Evolutionary conservation across 2,329 filamentous ascomycete species (phyloP).

Genomic region (Coniochaeta sp.): DNA sequence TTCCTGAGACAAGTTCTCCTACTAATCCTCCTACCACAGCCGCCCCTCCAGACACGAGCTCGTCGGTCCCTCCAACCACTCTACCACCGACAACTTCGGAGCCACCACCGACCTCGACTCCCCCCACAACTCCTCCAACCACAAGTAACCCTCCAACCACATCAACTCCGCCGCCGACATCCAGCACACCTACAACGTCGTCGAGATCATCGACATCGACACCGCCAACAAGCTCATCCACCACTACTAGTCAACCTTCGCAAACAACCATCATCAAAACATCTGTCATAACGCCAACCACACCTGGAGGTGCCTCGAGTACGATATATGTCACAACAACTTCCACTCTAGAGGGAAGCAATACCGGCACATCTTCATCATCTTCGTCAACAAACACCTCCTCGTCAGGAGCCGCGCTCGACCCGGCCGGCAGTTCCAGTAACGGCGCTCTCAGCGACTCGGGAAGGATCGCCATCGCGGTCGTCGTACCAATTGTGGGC

Average conservation of each 20-base stretch:
- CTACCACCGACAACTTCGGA: slow-evolving; percentile 11
- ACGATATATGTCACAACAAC: slow-evolving; percentile 12
- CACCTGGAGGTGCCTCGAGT: slow-evolving; percentile 3
- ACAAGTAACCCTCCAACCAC: slow-evolving; percentile 7
- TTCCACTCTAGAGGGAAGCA: slow-evolving; percentile 9
- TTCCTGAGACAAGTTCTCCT: slow-evolving; percentile 3
- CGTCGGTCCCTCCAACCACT: background rate
- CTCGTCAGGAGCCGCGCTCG: slow-evolving; percentile 17
- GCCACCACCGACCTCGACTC: slow-evolving; percentile 3
- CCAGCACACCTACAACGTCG: slow-evolving; percentile 2
- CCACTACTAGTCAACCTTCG: background rate
- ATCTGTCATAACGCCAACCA: background rate
- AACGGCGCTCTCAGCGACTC: slow-evolving; percentile 46
- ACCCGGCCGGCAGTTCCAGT: slow-evolving; percentile 18
- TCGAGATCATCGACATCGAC: slow-evolving; percentile 1
- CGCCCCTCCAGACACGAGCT: background rate
- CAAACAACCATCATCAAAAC: background rate
- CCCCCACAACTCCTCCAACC: slow-evolving; percentile 7
- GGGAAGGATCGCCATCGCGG: slow-evolving; percentile 81
- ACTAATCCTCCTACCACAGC: slow-evolving; percentile 11
- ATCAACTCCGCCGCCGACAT: slow-evolving; percentile 10
- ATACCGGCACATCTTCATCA: slow-evolving; percentile 17
- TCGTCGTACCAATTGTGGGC: slow-evolving; percentile 85
- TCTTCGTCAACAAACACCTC: slow-evolving; percentile 13
- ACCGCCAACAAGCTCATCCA: background rate